These are phyloP conservation scores for Daldinia sp. DNA, from an alignment of 2,329 filamentous ascomycete species.

Conservation along the genomic window DNA sequence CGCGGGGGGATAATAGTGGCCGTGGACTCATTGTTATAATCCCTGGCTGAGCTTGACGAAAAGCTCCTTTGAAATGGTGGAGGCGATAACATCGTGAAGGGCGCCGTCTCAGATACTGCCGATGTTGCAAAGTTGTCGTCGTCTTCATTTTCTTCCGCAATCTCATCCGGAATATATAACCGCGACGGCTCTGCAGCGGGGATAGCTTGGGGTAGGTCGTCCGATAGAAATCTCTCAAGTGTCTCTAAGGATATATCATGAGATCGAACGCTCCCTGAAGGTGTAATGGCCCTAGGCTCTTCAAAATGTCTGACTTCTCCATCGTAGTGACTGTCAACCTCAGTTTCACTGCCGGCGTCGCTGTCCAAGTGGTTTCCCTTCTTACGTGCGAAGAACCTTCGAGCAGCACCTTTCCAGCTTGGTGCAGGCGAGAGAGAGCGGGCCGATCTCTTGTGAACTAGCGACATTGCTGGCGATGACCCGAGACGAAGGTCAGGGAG, in stretches of 20 bases:
- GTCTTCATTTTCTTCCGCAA: conserved; percentile 65
- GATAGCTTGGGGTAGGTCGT: conserved; percentile 56
- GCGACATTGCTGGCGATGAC: conserved; percentile 50
- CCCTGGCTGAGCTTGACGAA: conserved; percentile 47
- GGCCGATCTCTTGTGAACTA: conserved; percentile 54
- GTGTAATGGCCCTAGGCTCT: conserved; percentile 51
- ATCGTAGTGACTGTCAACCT: conserved; percentile 46
- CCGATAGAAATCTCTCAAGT: conserved; percentile 63
- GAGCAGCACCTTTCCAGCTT: conserved; percentile 59
- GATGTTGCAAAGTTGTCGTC: conserved; percentile 73
- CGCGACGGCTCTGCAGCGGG: conserved; percentile 52
- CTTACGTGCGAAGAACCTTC: conserved; percentile 64
- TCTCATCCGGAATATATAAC: conserved; percentile 60
- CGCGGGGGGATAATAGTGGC: conserved; percentile 37
- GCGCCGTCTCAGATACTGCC: conserved; percentile 59
- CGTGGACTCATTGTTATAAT: conserved; percentile 38
- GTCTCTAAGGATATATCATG: conserved; percentile 69
- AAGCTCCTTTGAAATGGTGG: conserved; percentile 61
- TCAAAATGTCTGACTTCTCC: conserved; percentile 48
- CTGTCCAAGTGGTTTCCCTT: conserved; percentile 52
- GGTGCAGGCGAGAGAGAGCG: conserved; percentile 64
- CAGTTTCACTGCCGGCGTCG: conserved; percentile 50
- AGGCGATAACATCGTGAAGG: conserved; percentile 64
- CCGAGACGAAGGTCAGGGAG: conserved; percentile 53
- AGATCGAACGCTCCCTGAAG: conserved; percentile 59